These are phyloP conservation scores for Cucumis melo DNA, from an alignment of 306 rosid species.

Conservation along the genomic window DNA sequence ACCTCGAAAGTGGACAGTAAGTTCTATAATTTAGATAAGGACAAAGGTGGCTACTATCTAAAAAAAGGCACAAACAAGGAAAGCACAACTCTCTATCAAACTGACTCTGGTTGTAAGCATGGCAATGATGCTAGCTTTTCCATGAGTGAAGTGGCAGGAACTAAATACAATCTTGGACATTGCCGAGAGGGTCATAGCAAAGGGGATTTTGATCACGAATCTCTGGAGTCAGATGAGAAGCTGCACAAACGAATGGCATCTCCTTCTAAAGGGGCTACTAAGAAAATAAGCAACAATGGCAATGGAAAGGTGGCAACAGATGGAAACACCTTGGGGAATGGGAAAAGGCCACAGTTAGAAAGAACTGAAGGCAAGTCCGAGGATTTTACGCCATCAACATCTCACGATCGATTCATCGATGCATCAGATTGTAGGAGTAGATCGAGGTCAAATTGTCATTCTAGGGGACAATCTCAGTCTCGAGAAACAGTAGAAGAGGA, in stretches of 20 bases:
- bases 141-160: conserved; percentile 15
- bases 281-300: conserved; percentile 19
- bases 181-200: conserved; percentile 20
- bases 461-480: conserved; percentile 48
- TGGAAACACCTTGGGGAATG: conserved; percentile 13
- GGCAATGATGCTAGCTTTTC: conserved; percentile 21
- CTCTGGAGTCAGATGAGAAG: conserved; percentile 25
- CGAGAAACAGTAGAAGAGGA: conserved; percentile 49
- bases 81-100: not conserved
- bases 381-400: conserved; percentile 24
- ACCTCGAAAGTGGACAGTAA: conserved; percentile 14
- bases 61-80: not conserved
- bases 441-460: conserved; percentile 45
- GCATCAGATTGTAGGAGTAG: conserved; percentile 26
- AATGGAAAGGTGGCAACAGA: conserved; percentile 21
- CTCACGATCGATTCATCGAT: conserved; percentile 15
- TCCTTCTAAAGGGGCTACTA: conserved; percentile 29
- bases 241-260: conserved; percentile 15
- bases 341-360: conserved; percentile 24
- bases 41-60: conserved; percentile 9
- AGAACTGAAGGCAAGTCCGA: conserved; percentile 34
- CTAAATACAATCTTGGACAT: conserved; percentile 15
- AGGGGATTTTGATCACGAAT: conserved; percentile 26
- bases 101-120: conserved; percentile 1
- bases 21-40: conserved; percentile 11